Evolutionary conservation across 2,329 filamentous ascomycete genomes (phyloP), one percentile per base, ranked within the genome.

Genomic region (Akanthomyces dipterigenus): DNA sequence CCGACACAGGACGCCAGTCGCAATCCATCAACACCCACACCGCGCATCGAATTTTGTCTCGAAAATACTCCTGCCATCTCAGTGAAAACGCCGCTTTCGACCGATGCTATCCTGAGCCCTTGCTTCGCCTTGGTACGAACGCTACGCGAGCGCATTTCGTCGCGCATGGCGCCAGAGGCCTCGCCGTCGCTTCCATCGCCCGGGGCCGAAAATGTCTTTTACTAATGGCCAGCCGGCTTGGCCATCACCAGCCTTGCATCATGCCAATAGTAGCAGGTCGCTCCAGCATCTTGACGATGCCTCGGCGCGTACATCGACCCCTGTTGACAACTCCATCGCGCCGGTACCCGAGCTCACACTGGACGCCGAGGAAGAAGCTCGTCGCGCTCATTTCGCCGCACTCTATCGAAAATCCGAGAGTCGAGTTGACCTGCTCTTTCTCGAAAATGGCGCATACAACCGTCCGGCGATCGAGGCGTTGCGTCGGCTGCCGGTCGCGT

Each of bases 391-490:
- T 71, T 95, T 97, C 75, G 85, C 86, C 72, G 86, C 91, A 62
- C 78, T 93, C 60, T 96, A 90, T 80, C 85, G 84, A 71, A 84
- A 84, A 74, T 88, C 85, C 68, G 91, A 97, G 76, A 82, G 85
- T 67, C 88, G 86, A 75, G 87, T 97, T 70, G 84, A 86, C 64
- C 79, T 85, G 46, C 78, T 97, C n/a, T 96, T 96, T 72, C 71
- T 76, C 68, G 77, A 82, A 64, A 78, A 84, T 71, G 78, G 84
- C 69, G 74, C 73, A 63, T 81, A 84, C 67, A 80, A 85, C 65
- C 66, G 72, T 63, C 69, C 75, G 64, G 80, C 78, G 60, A 83
- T 86, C 73, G 79, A 83, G 68, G 77, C 82, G 60, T 77, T 84
- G 70, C 73, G 77, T 68, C 78, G 70, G 67, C 73, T 74, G 76